Evolutionary conservation across 2,329 filamentous ascomycete species (phyloP), one percentile per base, ranked within the genome.

Genomic region (Cordyceps cateniannulata): DNA sequence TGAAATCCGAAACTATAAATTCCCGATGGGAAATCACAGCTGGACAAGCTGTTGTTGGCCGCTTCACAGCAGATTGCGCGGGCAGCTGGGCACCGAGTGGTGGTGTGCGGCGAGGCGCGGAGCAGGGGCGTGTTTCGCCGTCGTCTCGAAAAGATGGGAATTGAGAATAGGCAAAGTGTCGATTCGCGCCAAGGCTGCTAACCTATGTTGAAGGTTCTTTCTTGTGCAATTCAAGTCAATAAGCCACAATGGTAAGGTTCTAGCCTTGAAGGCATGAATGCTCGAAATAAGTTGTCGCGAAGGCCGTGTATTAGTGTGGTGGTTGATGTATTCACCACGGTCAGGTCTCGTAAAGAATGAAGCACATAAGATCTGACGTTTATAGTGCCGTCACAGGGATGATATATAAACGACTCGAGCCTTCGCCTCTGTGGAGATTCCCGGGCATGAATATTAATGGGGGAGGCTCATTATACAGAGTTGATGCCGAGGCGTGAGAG

Each of bases 321-420:
- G 22, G 47, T 24, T 51, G 56, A 38, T 51, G 38, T 59, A 38
- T 47, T 59, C 14, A 20, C 25, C 18, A 35, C n/a, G 40, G 16
- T 14, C 25, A 47, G 27, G 48, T 52, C 38, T 52, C 40, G 38
- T 22, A 52, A 47, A 29, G 56, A 16, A 50, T 48, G 50, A 53
- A 44, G 52, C 47, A 57, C 53, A 61, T 61, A 61, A 61, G 60
- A 61, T 61, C 53, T 61, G 53, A 58, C 60, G 60, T 61, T 52
- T 61, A 58, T 61, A 61, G 40, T 38, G 40, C 35, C 47, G 53
- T 47, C 53, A 58, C 52, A 52, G 54, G 60, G 53, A 52, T 58
- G 22, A 61, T 61, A 61, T 61, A 61, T 61, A 61, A 61, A 57
- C 59, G 52, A 50, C 51, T 48, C 50, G 50, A 49, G 56, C 38